phyloP scores from a whole-genome alignment of 2,329 filamentous ascomycete genomes.

The Microsporum ferrugineum region DNA sequence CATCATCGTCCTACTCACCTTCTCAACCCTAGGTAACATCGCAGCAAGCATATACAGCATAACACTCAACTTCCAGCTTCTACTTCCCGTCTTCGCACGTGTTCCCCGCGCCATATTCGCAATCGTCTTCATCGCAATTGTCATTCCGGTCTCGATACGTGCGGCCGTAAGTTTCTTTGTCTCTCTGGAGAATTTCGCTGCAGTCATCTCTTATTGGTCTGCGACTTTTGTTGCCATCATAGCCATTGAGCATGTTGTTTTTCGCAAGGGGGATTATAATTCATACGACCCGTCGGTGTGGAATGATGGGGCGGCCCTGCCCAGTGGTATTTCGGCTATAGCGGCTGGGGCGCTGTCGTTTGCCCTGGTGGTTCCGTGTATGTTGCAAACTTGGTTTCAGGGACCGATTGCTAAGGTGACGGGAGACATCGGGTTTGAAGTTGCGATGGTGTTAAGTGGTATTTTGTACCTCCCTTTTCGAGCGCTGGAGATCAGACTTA shows the following conservation, averaged over 20 bases:
- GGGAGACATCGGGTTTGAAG: conserved; percentile 47
- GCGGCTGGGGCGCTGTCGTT: conserved; percentile 49
- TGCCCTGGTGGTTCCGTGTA: conserved; percentile 50
- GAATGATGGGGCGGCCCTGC: conserved; percentile 48
- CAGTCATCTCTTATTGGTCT: conserved; percentile 43
- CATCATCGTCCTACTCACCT: conserved; percentile 52
- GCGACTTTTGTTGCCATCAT: conserved; percentile 51
- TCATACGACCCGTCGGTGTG: conserved; percentile 52
- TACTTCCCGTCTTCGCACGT: conserved; percentile 46
- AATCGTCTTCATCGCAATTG: conserved; percentile 50
- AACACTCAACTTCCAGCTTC: conserved; percentile 56
- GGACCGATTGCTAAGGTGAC: conserved; percentile 50
- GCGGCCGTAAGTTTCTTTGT: conserved; percentile 49
- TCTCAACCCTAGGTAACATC: conserved; percentile 48
- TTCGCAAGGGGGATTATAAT: conserved; percentile 38
- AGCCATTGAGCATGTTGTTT: conserved; percentile 49
- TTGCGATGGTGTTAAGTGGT: conserved; percentile 20
- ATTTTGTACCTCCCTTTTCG: conserved; percentile 13
- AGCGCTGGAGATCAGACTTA: conserved; percentile 9
- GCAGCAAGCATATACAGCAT: conserved; percentile 54
- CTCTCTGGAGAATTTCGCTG: conserved; percentile 34
- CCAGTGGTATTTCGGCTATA: conserved; percentile 51
- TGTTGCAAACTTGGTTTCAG: conserved; percentile 60
- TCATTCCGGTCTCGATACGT: conserved; percentile 53
- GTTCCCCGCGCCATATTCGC: conserved; percentile 53